Evolutionary conservation across 106 monocot genomes (phyloP), one percentile per base, ranked within the genome.

Genomic region (Acanthochlamys bracteata): DNA sequence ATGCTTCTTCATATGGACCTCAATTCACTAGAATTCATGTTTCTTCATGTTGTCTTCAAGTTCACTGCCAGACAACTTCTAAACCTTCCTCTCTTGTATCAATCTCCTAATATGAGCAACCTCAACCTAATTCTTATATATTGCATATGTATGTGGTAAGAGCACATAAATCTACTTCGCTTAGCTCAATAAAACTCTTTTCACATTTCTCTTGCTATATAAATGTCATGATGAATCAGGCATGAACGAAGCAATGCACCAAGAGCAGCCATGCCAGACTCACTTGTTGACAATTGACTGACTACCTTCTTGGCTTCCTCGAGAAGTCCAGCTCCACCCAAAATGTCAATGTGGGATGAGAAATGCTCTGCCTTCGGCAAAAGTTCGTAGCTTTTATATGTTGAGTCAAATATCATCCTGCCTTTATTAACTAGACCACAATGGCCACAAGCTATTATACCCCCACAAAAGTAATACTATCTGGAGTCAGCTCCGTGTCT

Each of bases 361-460:
- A 69, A 76, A 25, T 76, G 81, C 49, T 76, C 69, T 0, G 73
- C 68, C 60, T 57, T 76, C 10, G 73, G 73, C 39, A 73, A 41
- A 27, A 73, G n/a, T 25, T 41, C 59, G 15, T 69, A 70, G 7
- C 39, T 55, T 27, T 53, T 57, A 24, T 4, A 52, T 68, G 76
- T 81, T 0, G 81, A 76, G 9, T 69, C 56, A 20, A 81, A 81
- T 2, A 81, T 60, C 41, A 26, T 73, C 11, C n/a, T 60, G 3
- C 81, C 81, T 41, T 81, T 76, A 2, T 56, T 55, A 46, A 73
- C 66, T 23, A 81, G 76, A 7, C 76, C 73, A 3, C 27, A 41
- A 57, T 81, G 81, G 53, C 72, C 67, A 20, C 81, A 76, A 62
- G 76, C 81, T 17, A 69, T 69, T 62, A 81, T 41, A 81, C 27